Percentiles rank a stretch among this genome's conserved stretches.
Conservation (phyloP, 2,329 filamentous ascomycete species). For the Aspergillus pseudoterreus region DNA sequence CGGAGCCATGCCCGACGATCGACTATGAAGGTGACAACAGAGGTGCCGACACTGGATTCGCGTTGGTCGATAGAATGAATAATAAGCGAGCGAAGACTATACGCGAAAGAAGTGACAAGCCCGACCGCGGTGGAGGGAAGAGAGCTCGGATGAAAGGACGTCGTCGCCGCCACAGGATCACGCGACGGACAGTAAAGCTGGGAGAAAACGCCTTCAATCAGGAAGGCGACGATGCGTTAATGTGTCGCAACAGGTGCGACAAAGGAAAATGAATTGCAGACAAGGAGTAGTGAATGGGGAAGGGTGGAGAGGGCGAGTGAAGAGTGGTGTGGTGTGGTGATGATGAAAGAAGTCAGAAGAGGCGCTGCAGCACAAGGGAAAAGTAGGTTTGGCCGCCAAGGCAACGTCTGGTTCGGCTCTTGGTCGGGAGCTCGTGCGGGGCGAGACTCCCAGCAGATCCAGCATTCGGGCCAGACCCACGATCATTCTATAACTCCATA, state of each 20-base stretch:
- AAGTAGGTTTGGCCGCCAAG: constrained; percentile 16
- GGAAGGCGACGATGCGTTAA: neutral
- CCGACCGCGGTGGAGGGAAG: neutral
- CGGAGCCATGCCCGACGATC: constrained; percentile 16
- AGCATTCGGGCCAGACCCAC: constrained; percentile 7
- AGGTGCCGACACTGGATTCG: constrained; percentile 1
- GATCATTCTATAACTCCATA: neutral
- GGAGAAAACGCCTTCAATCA: neutral
- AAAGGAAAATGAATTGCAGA: neutral
- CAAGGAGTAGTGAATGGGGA: neutral
- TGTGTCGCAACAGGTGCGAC: neutral
- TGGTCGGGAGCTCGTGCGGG: constrained; percentile 14
- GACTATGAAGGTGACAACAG: constrained; percentile 2
- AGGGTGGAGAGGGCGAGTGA: neutral
- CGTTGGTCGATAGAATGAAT: neutral
- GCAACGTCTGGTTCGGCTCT: constrained; percentile 8
- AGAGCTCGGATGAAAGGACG: neutral
- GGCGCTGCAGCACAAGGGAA: constrained; percentile 4
- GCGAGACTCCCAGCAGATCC: neutral
- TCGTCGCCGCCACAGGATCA: constrained; percentile 6
- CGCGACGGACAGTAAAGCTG: constrained; percentile 5
- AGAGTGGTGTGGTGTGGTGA: constrained; percentile 7
- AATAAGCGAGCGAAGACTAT: neutral
- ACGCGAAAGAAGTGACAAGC: neutral
- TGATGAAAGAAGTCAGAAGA: constrained; percentile 12